A percentile compares a stretch with the other conserved stretches of the same genome.
Conservation (phyloP, 768 basidiomycete species). For the Lepiota brunneoincarnata region DNA sequence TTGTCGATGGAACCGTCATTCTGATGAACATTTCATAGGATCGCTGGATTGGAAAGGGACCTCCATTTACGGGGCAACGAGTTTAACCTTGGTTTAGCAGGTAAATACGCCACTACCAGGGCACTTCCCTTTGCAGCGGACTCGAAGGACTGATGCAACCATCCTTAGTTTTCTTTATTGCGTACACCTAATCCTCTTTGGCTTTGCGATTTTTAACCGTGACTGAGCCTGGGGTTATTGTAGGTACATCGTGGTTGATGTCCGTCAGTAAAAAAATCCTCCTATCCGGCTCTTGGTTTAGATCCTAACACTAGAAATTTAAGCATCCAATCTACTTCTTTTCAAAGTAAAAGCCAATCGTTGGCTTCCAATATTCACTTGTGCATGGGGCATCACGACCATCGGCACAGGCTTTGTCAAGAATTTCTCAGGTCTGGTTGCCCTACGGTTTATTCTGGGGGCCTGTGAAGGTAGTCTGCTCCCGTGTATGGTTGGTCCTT, state of each 20-base stretch:
- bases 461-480: slow-evolving; percentile 29
- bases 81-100: slow-evolving; percentile 21
- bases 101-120: background rate
- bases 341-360: background rate
- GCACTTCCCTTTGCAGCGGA: no score
- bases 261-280: background rate
- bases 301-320: background rate
- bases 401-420: slow-evolving; percentile 23
- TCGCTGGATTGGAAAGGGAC: slow-evolving; percentile 25
- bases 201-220: background rate
- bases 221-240: background rate
- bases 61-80: slow-evolving; percentile 24
- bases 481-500: slow-evolving; percentile 26
- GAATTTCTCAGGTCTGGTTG: slow-evolving; percentile 21
- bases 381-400: background rate
- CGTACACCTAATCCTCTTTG: background rate
- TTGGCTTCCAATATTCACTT: slow-evolving; percentile 2
- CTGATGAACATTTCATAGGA: slow-evolving; percentile 5
- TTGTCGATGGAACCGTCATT: no score
- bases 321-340: slow-evolving; percentile 3
- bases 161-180: background rate
- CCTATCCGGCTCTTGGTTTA: background rate
- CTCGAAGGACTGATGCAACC: background rate
- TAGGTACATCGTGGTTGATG: slow-evolving; percentile 3
- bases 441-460: slow-evolving; percentile 25